Base-by-base conservation (phyloP, 2,329 filamentous ascomycete species). In the Thielaviopsis euricoi region DNA sequence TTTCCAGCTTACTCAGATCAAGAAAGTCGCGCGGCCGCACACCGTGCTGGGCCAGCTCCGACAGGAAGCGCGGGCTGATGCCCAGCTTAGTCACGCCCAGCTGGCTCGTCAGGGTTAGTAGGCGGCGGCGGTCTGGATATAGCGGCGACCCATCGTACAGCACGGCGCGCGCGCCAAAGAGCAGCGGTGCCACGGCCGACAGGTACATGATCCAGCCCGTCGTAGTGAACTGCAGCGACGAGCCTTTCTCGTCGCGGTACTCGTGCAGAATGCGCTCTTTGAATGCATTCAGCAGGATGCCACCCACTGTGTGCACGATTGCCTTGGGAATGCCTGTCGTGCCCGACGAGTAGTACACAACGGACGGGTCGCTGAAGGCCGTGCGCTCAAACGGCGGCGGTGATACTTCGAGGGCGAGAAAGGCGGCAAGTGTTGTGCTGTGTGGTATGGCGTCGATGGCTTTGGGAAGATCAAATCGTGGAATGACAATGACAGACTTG, bases 181-280 rank as follows among this genome's bases (percentile, higher is more conserved):
- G 64, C 7, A 91, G 72, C 3, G 75, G 72, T 21, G 75, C 73
- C 0, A 87, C 73, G 43, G 76, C 78, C 2, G 74, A 71, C 9
- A 89, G 72, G 66, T 91, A 93, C 88, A 95, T 94, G 70, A 95
- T 93, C 88, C 88, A 94, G 0, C 86, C 85, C 0, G 85, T 89
- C 0, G 82, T 85, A 0, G 82, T 81, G 65, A 77, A 81, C 67
- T 81, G 77, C 59, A 81, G 63, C 0, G 68, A 66, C 1, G 79
- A 72, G 50, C 69, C 71, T n/a, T 69, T 65, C 0, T 71, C 63
- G 0, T 62, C 66, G 3, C 70, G 58, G 26, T 72, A 70, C 53
- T 76, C 73, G 64, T 81, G 77, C 25, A 81, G 67, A 2, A 67
- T 68, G 1, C 71, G 73, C 67, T 94, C 88, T 66, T 90, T 80